These are phyloP conservation scores for Adenanthera pavonina DNA, from an alignment of 306 rosid genomes.

Conservation along the genomic window DNA sequence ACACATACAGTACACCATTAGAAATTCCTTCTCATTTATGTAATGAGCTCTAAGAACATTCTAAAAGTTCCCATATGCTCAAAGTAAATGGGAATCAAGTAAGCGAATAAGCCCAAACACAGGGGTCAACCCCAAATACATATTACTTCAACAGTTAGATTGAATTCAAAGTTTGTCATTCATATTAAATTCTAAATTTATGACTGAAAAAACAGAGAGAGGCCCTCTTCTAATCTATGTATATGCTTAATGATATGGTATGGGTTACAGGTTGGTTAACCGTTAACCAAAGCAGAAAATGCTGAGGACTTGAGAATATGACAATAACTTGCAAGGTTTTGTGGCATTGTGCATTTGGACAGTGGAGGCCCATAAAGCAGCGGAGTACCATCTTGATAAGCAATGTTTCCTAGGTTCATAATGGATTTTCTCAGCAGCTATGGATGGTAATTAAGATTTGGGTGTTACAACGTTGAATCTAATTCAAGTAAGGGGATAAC, in stretches of 20 bases:
- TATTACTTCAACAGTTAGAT: neutral
- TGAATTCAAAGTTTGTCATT: neutral
- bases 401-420: neutral
- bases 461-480: neutral
- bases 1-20: neutral
- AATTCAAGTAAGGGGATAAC: neutral
- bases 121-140: neutral
- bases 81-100: neutral
- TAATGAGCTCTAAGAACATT: neutral
- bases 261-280: neutral
- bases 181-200: neutral
- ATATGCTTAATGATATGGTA: neutral
- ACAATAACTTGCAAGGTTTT: neutral
- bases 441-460: neutral
- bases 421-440: neutral
- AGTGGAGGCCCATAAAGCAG: neutral
- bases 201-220: neutral
- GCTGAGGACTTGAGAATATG: neutral
- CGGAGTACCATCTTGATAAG: neutral
- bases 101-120: neutral
- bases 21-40: neutral
- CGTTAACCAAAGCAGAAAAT: constrained; percentile 19
- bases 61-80: neutral
- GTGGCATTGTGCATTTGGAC: constrained; percentile 2
- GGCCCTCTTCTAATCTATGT: neutral